These are phyloP conservation scores for Phytophthora pisi DNA, from an alignment of 352 stramenopile genomes.

Conservation along the genomic window DNA sequence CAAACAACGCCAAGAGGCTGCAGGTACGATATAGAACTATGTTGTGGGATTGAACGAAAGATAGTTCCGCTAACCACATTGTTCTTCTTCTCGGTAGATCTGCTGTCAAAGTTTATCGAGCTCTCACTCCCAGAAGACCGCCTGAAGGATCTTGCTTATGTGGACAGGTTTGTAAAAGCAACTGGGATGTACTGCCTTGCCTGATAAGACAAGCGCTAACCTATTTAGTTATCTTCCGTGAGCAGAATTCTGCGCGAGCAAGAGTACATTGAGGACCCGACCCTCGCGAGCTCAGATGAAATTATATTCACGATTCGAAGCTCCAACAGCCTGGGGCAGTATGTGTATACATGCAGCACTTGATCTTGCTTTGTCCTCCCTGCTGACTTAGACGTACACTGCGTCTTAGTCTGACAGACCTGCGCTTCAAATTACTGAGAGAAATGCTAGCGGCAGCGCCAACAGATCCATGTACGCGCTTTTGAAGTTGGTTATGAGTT, in stretches of 20 bases:
- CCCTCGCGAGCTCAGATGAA: slow-evolving; percentile 37
- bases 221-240: neutral
- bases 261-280: slow-evolving; percentile 50
- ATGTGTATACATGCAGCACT: slow-evolving; percentile 15
- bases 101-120: slow-evolving; percentile 42
- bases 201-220: neutral
- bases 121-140: slow-evolving; percentile 36
- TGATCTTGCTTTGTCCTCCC: neutral
- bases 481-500: neutral
- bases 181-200: neutral
- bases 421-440: slow-evolving; percentile 46
- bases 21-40: slow-evolving; percentile 23
- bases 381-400: slow-evolving; percentile 8
- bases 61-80: neutral
- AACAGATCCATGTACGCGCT: slow-evolving; percentile 40
- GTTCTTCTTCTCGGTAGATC: slow-evolving; percentile 20
- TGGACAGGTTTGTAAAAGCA: slow-evolving; percentile 41
- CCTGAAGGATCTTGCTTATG: slow-evolving; percentile 37
- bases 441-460: slow-evolving; percentile 41
- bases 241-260: slow-evolving; percentile 52
- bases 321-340: slow-evolving; percentile 47
- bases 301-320: slow-evolving; percentile 40
- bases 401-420: slow-evolving; percentile 40
- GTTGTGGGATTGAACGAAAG: neutral
- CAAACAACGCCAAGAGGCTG: slow-evolving; percentile 45